Conservation (phyloP, 495 filamentous ascomycete genomes). For the Penicillium paradoxum region DNA sequence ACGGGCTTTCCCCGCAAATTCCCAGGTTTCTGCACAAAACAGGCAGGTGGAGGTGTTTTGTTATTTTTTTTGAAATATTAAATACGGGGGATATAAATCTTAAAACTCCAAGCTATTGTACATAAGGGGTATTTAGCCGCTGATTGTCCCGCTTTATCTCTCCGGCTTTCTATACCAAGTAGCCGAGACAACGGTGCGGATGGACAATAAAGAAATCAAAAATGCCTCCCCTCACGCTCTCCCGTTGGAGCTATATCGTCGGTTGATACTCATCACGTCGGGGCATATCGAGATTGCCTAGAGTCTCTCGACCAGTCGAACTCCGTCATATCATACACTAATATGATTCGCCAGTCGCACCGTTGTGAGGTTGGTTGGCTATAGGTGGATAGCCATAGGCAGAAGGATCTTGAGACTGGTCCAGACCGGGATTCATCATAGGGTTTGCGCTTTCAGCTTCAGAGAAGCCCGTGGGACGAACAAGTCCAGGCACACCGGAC, state of each 20-base stretch:
- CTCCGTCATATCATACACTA: conserved; percentile 15
- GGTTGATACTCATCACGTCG: neutral
- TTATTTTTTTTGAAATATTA: neutral
- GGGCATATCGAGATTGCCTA: neutral
- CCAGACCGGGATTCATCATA: conserved; percentile 56
- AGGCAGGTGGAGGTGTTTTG: neutral
- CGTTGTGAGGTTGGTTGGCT: conserved; percentile 60
- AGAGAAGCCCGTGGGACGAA: conserved; percentile 48
- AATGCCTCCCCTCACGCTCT: conserved; percentile 18
- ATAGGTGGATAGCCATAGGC: conserved; percentile 63
- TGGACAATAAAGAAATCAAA: conserved; percentile 9
- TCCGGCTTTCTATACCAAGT: neutral
- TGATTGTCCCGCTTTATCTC: neutral
- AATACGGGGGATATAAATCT: neutral
- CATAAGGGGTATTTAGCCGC: neutral
- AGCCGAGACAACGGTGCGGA: conserved; percentile 1
- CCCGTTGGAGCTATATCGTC: neutral
- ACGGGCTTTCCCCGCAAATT: neutral
- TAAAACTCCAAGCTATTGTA: neutral
- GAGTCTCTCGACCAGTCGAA: neutral
- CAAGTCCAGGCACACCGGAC: conserved; percentile 33
- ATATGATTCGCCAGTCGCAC: conserved; percentile 53
- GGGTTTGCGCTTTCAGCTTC: conserved; percentile 55
- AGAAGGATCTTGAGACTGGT: conserved; percentile 50
- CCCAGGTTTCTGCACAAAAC: neutral